Percentiles rank a stretch among this genome's conserved stretches.
Evolutionary conservation across 2,329 filamentous ascomycete genomes (phyloP).

Genomic region (Fusarium sambucinum): DNA sequence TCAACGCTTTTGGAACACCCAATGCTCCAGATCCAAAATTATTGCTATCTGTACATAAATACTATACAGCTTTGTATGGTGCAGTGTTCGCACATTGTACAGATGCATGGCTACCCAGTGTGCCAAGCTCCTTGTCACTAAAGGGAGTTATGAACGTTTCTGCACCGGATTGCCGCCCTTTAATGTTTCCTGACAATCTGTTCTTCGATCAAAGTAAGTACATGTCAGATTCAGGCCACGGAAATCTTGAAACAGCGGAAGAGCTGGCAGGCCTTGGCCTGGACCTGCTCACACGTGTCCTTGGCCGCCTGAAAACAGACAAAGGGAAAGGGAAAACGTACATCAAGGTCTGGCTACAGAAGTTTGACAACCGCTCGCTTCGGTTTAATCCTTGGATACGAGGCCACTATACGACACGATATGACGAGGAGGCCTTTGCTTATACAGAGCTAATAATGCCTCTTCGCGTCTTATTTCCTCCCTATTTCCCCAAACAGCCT

Average conservation of each 20-base stretch:
- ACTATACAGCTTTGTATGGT: neutral
- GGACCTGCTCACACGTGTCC: neutral
- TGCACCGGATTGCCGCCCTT: rapidly evolving
- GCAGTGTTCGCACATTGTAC: neutral
- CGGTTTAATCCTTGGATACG: neutral
- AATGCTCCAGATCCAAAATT: neutral
- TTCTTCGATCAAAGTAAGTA: neutral
- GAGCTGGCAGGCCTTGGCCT: neutral
- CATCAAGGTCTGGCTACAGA: neutral
- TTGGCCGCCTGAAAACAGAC: rapidly evolving
- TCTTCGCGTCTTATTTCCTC: too few species aligned
- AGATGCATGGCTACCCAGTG: neutral
- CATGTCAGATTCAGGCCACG: rapidly evolving
- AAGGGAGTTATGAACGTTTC: too few species aligned
- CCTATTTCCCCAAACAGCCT: neutral
- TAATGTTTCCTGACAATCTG: neutral
- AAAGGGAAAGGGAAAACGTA: rapidly evolving
- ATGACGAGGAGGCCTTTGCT: neutral
- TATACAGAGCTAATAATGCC: neutral
- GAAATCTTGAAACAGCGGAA: neutral
- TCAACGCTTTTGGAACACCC: neutral
- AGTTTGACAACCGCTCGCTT: too few species aligned
- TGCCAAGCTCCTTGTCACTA: neutral
- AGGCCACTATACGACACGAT: rapidly evolving
- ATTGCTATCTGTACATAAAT: conserved; percentile 5